phyloP scores from a whole-genome alignment of 1,284 basidiomycete species.

The Rhodotorula sp. region DNA sequence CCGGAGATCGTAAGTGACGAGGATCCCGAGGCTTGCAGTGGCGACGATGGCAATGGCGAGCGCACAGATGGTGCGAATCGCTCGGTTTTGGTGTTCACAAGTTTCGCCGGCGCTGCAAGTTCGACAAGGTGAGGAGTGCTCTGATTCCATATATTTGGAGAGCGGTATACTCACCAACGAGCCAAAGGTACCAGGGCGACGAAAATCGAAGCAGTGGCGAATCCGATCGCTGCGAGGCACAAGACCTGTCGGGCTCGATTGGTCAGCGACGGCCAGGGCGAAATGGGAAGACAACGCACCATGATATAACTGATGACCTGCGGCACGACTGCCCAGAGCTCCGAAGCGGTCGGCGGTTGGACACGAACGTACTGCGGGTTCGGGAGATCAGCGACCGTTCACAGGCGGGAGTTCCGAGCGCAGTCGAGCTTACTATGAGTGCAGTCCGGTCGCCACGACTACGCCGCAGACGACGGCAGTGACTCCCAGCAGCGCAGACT shows the following conservation, averaged over 20 bases:
- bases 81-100: not conserved
- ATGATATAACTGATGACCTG: not conserved
- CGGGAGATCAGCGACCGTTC: no score
- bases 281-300: not conserved
- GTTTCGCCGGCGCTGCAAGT: no score
- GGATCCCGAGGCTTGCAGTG: slow-evolving; percentile 1
- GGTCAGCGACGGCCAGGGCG: not conserved
- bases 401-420: no score
- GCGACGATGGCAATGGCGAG: slow-evolving; percentile 4
- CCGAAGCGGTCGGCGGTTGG: not conserved
- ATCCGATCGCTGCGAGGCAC: not conserved
- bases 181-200: not conserved
- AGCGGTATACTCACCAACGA: not conserved
- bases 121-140: not conserved
- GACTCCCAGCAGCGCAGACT: not conserved
- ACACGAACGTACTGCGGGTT: no score
- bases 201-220: no score
- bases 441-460: not conserved
- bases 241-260: not conserved
- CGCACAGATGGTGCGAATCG: not conserved
- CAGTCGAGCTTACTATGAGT: not conserved
- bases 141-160: not conserved
- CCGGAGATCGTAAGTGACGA: slow-evolving; percentile 8
- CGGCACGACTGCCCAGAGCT: not conserved
- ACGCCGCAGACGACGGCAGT: not conserved